Evolutionary conservation across 1,284 basidiomycete genomes (phyloP), one percentile per base, ranked within the genome.

Genomic region (Fomitopsis schrenkii): DNA sequence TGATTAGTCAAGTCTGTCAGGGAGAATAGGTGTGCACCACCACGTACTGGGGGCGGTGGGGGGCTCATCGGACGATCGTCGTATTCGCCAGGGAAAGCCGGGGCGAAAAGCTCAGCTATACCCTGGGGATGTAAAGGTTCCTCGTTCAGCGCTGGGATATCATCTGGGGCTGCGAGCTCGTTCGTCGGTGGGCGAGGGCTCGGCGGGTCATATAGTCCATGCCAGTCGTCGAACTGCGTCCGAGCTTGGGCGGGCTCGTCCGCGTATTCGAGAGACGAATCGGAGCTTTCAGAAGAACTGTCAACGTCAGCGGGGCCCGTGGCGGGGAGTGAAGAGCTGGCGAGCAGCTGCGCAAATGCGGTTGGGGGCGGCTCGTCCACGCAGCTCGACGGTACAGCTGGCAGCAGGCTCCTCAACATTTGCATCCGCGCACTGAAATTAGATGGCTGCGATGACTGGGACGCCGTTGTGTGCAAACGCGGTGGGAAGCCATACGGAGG

Each of bases 401-500:
- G 58, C 22, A 59, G 40, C 22, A 53, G 19, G 36, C 28, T 44
- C 15, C 55, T 30, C 28, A 61, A n/a, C 10, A 61, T 28, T 35
- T 52, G 48, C 33, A 61, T 22, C 14, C 55, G 35, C 2, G 45
- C 48, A 10, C n/a, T 26, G 5, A 36, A 10, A 3, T 10, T 4
- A 40, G 38, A 40, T 12, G 8, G 19, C 33, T 42, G 52, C 38
- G 52, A 40, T 22, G 52, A 36, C 45, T 52, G 61, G 15, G 35
- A 58, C 41, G 58, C 42, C 38, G 40, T 15, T n/a, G 26, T 54
- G 17, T 59, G 33, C 8, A 60, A 42, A n/a, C 55, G 60, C 14
- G 64, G 30, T 30, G 58, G 57, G 33, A 53, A 55, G 48, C 57
- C 9, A 60, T 59, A 48, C 46, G 67, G 65, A 30, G 63, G 67